A percentile compares a stretch with the other conserved stretches of the same genome.
Evolutionary conservation across 164 flowering plant genomes (phyloP).

Genomic region (Dillenia turbinata): DNA sequence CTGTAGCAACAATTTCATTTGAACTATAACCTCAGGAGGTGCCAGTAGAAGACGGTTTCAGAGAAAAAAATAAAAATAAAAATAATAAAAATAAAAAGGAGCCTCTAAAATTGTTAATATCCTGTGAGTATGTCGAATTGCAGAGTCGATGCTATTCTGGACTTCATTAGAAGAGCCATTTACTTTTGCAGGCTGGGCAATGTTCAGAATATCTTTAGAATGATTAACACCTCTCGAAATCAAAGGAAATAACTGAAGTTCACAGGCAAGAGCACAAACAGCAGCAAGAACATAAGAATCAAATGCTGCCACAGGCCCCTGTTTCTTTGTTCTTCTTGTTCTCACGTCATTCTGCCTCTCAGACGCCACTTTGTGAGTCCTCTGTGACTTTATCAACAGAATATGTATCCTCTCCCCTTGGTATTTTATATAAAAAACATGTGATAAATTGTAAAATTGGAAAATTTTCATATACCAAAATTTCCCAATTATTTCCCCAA

Average conservation of each 20-base stretch:
- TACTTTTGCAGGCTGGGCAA: conserved; percentile 38
- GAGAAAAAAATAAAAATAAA: too few species aligned
- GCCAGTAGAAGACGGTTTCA: conserved; percentile 89
- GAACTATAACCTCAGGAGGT: conserved; percentile 92
- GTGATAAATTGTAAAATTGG: too few species aligned
- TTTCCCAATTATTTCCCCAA: too few species aligned
- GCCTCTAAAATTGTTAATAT: conserved; percentile 85
- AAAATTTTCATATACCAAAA: too few species aligned
- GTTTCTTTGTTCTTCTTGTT: conserved; percentile 42
- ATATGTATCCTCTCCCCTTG: conserved; percentile 37
- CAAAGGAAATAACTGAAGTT: conserved; percentile 83
- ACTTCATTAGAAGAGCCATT: conserved; percentile 52
- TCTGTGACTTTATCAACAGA: conserved; percentile 31
- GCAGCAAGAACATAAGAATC: conserved; percentile 97
- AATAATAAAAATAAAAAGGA: too few species aligned
- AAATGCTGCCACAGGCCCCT: conserved; percentile 92
- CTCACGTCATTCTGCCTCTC: conserved; percentile 27
- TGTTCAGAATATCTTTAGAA: conserved; percentile 19
- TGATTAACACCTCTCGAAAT: conserved; percentile 42
- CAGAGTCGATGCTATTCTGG: conserved; percentile 58
- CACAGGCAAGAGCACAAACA: conserved; percentile 93
- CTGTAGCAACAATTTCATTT: conserved; percentile 95
- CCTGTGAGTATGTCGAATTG: conserved; percentile 72
- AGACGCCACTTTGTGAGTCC: conserved; percentile 28
- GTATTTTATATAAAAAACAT: too few species aligned